phyloP scores from a whole-genome alignment of 371 early-diverging fungal genomes.

The Mucor sp. region DNA sequence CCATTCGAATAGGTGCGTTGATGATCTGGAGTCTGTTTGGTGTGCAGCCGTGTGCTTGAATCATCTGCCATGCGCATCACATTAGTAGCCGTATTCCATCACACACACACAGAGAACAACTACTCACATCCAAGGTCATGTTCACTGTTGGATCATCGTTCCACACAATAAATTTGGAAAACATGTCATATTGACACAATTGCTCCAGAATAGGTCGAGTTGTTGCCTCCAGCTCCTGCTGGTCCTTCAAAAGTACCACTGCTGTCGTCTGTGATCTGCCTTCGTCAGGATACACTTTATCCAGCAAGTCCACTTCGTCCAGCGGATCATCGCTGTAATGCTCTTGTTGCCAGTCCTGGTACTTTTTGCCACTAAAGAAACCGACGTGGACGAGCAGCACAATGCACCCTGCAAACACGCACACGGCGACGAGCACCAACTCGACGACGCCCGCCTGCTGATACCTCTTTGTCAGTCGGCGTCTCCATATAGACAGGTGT shows the following conservation, averaged over 20 bases:
- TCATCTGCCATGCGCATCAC: constrained; percentile 18
- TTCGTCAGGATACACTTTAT: constrained; percentile 58
- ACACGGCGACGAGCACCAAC: constrained; percentile 3
- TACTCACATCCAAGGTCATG: constrained; percentile 49
- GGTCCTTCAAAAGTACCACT: constrained; percentile 36
- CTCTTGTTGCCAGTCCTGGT: constrained; percentile 47
- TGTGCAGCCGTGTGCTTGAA: constrained; percentile 36
- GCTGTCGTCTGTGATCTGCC: constrained; percentile 57
- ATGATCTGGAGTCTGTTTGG: constrained; percentile 44
- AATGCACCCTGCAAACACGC: constrained; percentile 27
- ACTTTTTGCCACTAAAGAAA: constrained; percentile 50
- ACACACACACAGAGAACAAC: background rate
- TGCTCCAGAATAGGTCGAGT: constrained; percentile 51
- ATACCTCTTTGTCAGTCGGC: constrained; percentile 32
- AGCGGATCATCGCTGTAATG: constrained; percentile 21
- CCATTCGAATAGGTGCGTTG: constrained; percentile 55
- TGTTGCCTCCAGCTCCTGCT: constrained; percentile 28
- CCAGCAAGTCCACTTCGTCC: constrained; percentile 48
- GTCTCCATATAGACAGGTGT: constrained; percentile 13
- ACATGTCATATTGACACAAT: constrained; percentile 63
- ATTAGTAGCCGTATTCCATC: background rate
- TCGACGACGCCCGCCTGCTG: constrained; percentile 28
- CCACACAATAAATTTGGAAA: constrained; percentile 61
- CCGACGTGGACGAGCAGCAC: constrained; percentile 45
- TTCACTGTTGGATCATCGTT: constrained; percentile 57